phyloP scores from a whole-genome alignment of 2,329 filamentous ascomycete species.

The Xylariales sp. region DNA sequence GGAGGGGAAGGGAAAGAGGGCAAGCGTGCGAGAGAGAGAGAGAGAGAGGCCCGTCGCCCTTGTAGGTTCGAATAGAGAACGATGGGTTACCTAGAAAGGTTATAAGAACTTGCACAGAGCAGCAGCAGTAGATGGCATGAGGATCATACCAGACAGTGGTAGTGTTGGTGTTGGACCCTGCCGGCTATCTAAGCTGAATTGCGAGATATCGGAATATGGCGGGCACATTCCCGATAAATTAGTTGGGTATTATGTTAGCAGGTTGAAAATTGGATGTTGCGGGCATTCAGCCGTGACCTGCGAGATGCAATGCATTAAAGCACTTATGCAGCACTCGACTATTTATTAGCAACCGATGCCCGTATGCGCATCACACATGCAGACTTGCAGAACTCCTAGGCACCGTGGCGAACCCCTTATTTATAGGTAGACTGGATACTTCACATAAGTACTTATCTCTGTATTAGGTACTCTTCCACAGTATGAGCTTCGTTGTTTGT shows the following conservation, averaged over 20 bases:
- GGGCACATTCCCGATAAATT: constrained; percentile 17
- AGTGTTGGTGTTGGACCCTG: constrained; percentile 17
- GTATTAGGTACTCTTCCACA: no score
- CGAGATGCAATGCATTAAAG: constrained; percentile 9
- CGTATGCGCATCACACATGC: no score
- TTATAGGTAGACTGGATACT: no score
- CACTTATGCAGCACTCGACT: constrained; percentile 5
- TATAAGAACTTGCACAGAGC: constrained; percentile 4
- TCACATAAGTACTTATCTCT: no score
- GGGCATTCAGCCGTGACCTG: no score
- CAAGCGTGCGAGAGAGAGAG: background rate
- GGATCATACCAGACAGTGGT: constrained; percentile 26
- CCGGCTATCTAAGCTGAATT: background rate
- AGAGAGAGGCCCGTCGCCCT: background rate
- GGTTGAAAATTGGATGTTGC: background rate
- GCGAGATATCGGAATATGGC: constrained; percentile 15
- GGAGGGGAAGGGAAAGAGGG: background rate
- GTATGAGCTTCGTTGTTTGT: no score
- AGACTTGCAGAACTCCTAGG: no score
- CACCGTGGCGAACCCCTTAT: no score
- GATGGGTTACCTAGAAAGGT: background rate
- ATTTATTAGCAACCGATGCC: no score
- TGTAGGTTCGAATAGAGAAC: background rate
- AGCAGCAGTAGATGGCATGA: constrained; percentile 21
- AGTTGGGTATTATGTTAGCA: constrained; percentile 16